phyloP scores from a whole-genome alignment of 495 filamentous ascomycete species.

The Parathielavia appendiculata region DNA sequence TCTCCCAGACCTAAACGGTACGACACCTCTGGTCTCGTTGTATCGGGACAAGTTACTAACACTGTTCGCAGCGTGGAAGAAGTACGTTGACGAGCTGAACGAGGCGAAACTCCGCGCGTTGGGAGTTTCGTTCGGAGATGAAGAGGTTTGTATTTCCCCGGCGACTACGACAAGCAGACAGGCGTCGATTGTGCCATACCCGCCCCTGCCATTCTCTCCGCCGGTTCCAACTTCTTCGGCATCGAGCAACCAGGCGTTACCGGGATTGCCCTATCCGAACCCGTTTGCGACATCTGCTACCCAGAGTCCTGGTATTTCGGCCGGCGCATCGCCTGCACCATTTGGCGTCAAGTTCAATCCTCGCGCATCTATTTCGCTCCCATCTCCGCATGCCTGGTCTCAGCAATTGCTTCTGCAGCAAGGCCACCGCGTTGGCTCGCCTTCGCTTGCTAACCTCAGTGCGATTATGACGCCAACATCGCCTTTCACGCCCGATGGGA shows the following conservation, averaged over 20 bases:
- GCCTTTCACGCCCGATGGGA: slow-evolving; percentile 48
- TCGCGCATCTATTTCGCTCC: slow-evolving; percentile 50
- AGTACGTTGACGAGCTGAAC: slow-evolving; percentile 71
- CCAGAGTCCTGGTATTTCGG: slow-evolving; percentile 52
- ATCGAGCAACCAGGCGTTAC: slow-evolving; percentile 54
- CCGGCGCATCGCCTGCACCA: slow-evolving; percentile 51
- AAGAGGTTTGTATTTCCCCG: slow-evolving; percentile 55
- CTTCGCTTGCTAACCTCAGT: slow-evolving; percentile 46
- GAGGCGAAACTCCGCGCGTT: slow-evolving; percentile 89
- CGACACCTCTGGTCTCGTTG: slow-evolving; percentile 8
- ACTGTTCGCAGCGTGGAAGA: slow-evolving; percentile 61
- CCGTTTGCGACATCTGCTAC: slow-evolving; percentile 51
- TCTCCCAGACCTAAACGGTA: slow-evolving; percentile 66
- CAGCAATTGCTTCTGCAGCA: slow-evolving; percentile 51
- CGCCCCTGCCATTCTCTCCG: slow-evolving; percentile 66
- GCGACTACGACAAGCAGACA: slow-evolving; percentile 52
- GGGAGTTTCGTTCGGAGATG: slow-evolving; percentile 72
- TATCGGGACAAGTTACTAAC: background rate
- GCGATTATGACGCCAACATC: slow-evolving; percentile 49
- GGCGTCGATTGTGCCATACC: slow-evolving; percentile 56
- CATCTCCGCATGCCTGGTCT: slow-evolving; percentile 49
- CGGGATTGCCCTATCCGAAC: slow-evolving; percentile 56
- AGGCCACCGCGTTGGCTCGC: slow-evolving; percentile 53
- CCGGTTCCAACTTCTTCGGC: slow-evolving; percentile 61
- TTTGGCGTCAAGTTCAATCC: slow-evolving; percentile 52